These are phyloP conservation scores for Sorghum bicolor DNA, from an alignment of 176 grass and related monocot genomes.

Conservation along the genomic window Sorghum_bicolor_NCBIv3 NC_012870.2:6188501-6189000, in stretches of 20 bases:
- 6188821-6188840: not conserved
- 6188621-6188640: not conserved
- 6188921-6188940: no score
- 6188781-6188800: slow-evolving; percentile 16
- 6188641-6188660: not conserved
- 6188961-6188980: no score
- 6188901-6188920: no score
- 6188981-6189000: no score
- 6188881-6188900: no score
- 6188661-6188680: not conserved
- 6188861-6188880: no score
- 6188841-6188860: no score
- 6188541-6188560: slow-evolving; percentile 27
- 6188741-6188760: not conserved
- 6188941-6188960: no score
- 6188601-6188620: not conserved
- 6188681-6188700: not conserved
- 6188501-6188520: slow-evolving; percentile 25
- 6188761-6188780: not conserved
- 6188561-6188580: slow-evolving; percentile 4
- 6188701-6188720: not conserved
- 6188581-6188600: not conserved
- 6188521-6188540: not conserved
- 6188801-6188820: slow-evolving; percentile 9
- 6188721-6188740: not conserved